Base-by-base conservation (phyloP, 140 eudicot species). In the Stevia rebaudiana region DNA sequence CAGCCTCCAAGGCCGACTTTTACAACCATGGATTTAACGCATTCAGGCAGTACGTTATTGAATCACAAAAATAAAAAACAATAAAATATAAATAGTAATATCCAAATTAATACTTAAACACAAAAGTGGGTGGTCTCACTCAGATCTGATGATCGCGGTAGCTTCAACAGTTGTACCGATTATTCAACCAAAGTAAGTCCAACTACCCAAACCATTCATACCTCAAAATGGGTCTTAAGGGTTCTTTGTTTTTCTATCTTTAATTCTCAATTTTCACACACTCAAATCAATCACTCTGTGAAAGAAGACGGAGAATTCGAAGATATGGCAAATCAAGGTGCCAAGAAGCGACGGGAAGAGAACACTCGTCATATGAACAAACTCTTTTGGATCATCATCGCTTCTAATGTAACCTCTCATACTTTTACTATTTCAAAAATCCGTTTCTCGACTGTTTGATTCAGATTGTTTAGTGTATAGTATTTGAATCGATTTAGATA, bases 311-410 rank as follows among this genome's bases (percentile, higher is more conserved):
- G 25, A 35, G 49, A 69, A 55, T 37, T 22, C 57, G 47, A 9
- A 35, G 35, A 71, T 15, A 88, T 89, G 97, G 91, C 97, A 13
- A 89, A 89, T 72, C 97, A 85, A 72, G 98, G 98, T 19, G 98
- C 98, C 5, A 91, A 91, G 79, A 91, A 87, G 67, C 94, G 98
- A 36, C 83, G 82, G 69, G 98, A 91, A 10, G 96, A 87, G 68
- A 91, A 87, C 68, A 70, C 71, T 54, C 98, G 96, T 72, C 96
- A 84, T 56, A 87, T 87, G 83, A 80, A 74, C 62, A 91, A 73
- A 11, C 86, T 91, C 23, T 82, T 78, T 69, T 83, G 87, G 24
- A 52, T 82, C 79, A 90, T 90, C 66, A 66, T 86, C 71, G 92
- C 76, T 60, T 79, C 83, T 83, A 90, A 90, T 76, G 97, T 90